Conservation (phyloP, 2,329 filamentous ascomycete genomes). For the Hymenoscyphus albidus region DNA sequence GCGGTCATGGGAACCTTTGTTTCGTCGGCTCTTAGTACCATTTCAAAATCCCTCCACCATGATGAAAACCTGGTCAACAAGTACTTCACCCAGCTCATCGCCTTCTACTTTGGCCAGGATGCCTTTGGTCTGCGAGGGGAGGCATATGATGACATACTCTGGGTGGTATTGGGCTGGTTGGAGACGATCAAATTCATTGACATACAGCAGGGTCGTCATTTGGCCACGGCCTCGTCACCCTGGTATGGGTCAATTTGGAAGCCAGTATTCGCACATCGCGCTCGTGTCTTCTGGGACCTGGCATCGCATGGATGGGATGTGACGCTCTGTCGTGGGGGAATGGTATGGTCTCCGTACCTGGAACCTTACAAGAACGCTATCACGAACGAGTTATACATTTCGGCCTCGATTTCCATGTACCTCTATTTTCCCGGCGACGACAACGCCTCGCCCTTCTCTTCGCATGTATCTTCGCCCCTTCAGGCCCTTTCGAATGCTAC, state of each 20-base stretch:
- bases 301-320: conserved; percentile 78
- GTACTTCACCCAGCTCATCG: conserved; percentile 72
- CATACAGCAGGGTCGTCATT: conserved; percentile 63
- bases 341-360: conserved; percentile 82
- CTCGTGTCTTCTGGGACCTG: conserved; percentile 81
- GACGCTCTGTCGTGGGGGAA: conserved; percentile 76
- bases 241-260: conserved; percentile 80
- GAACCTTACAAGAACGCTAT: conserved; percentile 93
- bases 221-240: conserved; percentile 45
- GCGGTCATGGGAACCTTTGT: conserved; percentile 80
- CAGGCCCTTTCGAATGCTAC: not conserved
- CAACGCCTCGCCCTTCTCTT: conserved; percentile 63
- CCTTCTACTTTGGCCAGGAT: conserved; percentile 86
- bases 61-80: conserved; percentile 76
- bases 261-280: conserved; percentile 74
- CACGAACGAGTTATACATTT: conserved; percentile 86
- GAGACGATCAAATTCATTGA: conserved; percentile 74
- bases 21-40: conserved; percentile 66
- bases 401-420: conserved; percentile 85
- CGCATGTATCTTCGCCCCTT: not conserved
- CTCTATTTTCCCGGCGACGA: conserved; percentile 78
- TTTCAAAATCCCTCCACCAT: conserved; percentile 47
- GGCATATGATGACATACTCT: conserved; percentile 92
- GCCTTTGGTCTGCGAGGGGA: conserved; percentile 68
- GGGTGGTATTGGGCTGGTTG: conserved; percentile 91